Evolutionary conservation across 1,284 basidiomycete species (phyloP).

Genomic region (Ceratobasidium sp.): DNA sequence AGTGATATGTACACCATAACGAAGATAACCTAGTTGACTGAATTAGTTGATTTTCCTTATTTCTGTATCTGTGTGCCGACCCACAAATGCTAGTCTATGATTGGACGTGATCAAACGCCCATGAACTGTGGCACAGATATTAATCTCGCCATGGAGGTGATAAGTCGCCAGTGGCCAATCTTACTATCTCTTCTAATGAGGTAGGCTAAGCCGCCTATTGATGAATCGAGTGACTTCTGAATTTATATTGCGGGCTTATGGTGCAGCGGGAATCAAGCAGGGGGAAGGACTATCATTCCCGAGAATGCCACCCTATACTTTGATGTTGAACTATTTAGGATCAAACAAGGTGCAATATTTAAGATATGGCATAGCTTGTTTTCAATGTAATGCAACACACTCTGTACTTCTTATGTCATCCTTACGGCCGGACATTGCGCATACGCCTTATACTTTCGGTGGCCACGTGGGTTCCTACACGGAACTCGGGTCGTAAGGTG

Average conservation of each 20-base stretch:
- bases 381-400: no score
- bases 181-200: constrained; percentile 71
- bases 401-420: no score
- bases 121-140: constrained; percentile 14
- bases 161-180: constrained; percentile 54
- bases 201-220: no score
- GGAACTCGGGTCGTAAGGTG: no score
- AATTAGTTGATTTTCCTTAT: neutral
- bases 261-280: constrained; percentile 39
- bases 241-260: no score
- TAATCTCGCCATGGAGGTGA: neutral
- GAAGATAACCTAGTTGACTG: no score
- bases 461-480: no score
- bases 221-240: no score
- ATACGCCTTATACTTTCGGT: no score
- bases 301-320: constrained; percentile 44
- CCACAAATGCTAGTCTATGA: neutral
- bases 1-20: no score
- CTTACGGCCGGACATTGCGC: no score
- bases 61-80: neutral
- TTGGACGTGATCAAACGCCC: constrained; percentile 23
- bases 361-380: no score
- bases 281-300: constrained; percentile 43
- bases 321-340: constrained; percentile 43
- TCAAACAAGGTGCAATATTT: constrained; percentile 29